These are phyloP conservation scores for Neostapfia colusana DNA, from an alignment of 176 grass and related monocot species.

Conservation along the genomic window DNA sequence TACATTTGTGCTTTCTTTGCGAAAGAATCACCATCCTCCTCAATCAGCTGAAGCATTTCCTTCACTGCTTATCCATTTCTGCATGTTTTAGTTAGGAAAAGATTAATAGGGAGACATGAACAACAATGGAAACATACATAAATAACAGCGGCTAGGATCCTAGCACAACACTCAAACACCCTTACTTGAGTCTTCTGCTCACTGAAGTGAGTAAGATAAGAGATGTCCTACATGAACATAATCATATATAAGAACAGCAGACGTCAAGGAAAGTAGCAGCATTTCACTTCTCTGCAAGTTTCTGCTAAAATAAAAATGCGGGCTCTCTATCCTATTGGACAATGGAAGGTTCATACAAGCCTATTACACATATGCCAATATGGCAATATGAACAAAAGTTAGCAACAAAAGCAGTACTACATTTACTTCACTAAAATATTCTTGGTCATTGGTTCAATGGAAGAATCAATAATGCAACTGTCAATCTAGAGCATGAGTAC, in stretches of 20 bases:
- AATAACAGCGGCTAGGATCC: not conserved
- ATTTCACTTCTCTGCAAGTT: not conserved
- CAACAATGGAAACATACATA: not conserved
- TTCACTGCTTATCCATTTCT: constrained; percentile 81
- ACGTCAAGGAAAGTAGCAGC: not conserved
- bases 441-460: not conserved
- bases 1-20: constrained; percentile 83
- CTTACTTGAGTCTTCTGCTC: not conserved
- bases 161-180: not conserved
- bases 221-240: not conserved
- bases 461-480: constrained; percentile 21
- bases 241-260: not conserved
- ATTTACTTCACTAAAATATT: constrained; percentile 8
- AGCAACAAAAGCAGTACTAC: not conserved
- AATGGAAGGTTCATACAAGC: constrained; percentile 15
- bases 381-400: not conserved
- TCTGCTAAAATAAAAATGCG: not conserved
- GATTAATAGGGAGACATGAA: not conserved
- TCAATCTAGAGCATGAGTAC: constrained; percentile 5
- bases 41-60: constrained; percentile 71
- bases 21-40: constrained; percentile 66
- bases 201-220: not conserved
- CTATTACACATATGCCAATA: not conserved
- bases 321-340: too few relatives aligned
- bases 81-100: constrained; percentile 36